Percentiles rank a stretch among this genome's conserved stretches.
Conservation (phyloP, 2,329 filamentous ascomycete genomes). For the Raffaelea arxii region DNA sequence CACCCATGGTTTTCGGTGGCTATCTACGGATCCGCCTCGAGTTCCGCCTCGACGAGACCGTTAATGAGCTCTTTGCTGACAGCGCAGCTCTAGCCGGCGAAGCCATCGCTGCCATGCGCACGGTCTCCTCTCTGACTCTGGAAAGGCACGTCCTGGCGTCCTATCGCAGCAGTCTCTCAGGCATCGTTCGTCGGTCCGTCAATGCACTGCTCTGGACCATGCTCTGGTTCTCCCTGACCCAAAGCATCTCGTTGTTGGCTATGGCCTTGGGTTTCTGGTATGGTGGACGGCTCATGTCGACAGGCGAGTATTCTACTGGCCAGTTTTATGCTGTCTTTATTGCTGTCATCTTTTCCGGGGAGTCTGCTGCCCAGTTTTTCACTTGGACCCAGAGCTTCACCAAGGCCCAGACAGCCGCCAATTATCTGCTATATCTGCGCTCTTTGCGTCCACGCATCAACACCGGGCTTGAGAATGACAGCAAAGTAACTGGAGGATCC, state of each 20-base stretch:
- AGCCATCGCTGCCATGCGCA: no score
- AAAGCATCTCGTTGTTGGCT: neutral
- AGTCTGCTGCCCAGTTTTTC: conserved; percentile 15
- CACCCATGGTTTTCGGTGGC: no score
- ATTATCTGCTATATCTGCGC: conserved; percentile 3
- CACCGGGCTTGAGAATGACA: conserved; percentile 11
- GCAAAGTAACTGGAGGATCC: no score
- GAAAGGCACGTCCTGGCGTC: no score
- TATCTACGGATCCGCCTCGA: no score
- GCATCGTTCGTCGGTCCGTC: no score
- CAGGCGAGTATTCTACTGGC: neutral
- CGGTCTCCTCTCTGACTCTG: no score
- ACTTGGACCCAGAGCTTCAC: conserved; percentile 17
- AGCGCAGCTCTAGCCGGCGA: no score
- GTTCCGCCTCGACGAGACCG: no score
- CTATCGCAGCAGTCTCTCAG: no score
- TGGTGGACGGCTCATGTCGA: neutral
- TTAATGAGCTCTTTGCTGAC: no score
- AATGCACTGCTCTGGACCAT: no score
- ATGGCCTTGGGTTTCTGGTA: conserved; percentile 6
- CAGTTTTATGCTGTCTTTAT: neutral
- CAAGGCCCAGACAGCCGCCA: conserved; percentile 20
- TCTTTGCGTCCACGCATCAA: neutral
- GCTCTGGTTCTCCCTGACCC: neutral
- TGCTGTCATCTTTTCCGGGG: conserved; percentile 22